Base-by-base conservation (phyloP, 75 land plant species). In the Cunninghamia lanceolata region DNA sequence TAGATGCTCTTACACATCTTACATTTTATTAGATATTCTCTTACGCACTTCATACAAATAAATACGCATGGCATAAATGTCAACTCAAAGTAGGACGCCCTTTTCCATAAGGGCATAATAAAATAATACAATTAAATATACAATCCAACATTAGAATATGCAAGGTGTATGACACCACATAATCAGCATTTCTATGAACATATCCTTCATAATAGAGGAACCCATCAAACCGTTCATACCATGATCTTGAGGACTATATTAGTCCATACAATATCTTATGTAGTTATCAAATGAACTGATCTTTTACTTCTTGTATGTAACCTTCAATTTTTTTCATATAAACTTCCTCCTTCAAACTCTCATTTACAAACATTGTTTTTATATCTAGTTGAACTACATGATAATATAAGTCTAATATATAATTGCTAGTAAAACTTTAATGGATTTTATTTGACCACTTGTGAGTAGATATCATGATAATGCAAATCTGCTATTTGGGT, bases 361-460 rank as follows among this genome's bases (percentile, higher is more conserved):
- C 36, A 81, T 82, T 21, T 81, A 82, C 21, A 85, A 85, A 14
- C 53, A 46, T 28, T 43, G 79, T 52, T 2, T 88, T 63, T 9
- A 82, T 87, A 70, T 87, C 88, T 52, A 87, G 9, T 35, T 87
- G 81, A 39, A n/a, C 50, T 2, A 86, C 40, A 34, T 19, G 66
- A 66, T 45, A 82, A 10, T 56, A 15, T 43, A 43, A 82, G 28
- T 42, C 75, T 3, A 52, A 70, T 59, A 70, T 59, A 45, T 21
- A 36, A 86, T 30, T 2, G 73, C 84, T 63, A 54, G 39, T 30
- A 86, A n/a, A n/a, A 87, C 32, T 54, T 17, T 32, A 47, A 84
- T 54, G 19, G 46, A 75, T 21, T 76, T 85, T 40, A 56, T 30
- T 39, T 36, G 68, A 87, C 17, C 56, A 85, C 50, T 78, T 75